phyloP scores from a whole-genome alignment of 345 rosid genomes.

The Aquilaria yunnanensis region DNA sequence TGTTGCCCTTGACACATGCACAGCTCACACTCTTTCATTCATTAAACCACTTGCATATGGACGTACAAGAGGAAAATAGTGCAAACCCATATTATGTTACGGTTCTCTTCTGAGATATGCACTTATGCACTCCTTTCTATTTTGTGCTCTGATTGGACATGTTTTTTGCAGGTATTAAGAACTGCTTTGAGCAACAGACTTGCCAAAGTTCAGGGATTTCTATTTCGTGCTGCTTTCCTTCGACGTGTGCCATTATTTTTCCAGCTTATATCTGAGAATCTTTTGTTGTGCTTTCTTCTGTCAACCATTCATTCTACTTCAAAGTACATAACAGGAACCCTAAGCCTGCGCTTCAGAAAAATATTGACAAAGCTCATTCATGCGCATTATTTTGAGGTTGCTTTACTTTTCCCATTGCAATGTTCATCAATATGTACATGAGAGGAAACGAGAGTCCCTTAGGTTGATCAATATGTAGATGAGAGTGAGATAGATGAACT shows the following conservation, averaged over 20 bases:
- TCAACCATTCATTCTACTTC: constrained; percentile 85
- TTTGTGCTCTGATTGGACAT: too few species aligned
- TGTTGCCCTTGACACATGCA: too few species aligned
- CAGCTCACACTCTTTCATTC: too few species aligned
- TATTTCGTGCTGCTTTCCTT: constrained; percentile 95
- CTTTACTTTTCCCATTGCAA: constrained; percentile 1
- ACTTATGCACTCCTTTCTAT: too few species aligned
- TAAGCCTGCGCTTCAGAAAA: constrained; percentile 87
- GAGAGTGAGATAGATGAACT: too few species aligned
- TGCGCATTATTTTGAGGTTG: constrained; percentile 82
- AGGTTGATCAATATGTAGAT: too few species aligned
- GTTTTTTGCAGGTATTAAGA: constrained; percentile 62
- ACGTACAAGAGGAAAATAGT: too few species aligned
- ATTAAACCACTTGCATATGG: too few species aligned
- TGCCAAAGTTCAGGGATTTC: constrained; percentile 98
- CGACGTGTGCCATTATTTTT: constrained; percentile 80
- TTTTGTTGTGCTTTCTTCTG: constrained; percentile 77
- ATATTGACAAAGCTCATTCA: constrained; percentile 90
- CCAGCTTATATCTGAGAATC: constrained; percentile 83
- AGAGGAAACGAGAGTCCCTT: too few species aligned
- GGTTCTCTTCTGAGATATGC: too few species aligned
- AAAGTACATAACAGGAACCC: constrained; percentile 77
- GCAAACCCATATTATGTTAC: too few species aligned
- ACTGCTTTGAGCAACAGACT: constrained; percentile 90
- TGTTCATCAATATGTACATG: background rate